Evolutionary conservation across 306 rosid genomes (phyloP), one percentile per base, ranked within the genome.

Genomic region (Lotus japonicus): DNA sequence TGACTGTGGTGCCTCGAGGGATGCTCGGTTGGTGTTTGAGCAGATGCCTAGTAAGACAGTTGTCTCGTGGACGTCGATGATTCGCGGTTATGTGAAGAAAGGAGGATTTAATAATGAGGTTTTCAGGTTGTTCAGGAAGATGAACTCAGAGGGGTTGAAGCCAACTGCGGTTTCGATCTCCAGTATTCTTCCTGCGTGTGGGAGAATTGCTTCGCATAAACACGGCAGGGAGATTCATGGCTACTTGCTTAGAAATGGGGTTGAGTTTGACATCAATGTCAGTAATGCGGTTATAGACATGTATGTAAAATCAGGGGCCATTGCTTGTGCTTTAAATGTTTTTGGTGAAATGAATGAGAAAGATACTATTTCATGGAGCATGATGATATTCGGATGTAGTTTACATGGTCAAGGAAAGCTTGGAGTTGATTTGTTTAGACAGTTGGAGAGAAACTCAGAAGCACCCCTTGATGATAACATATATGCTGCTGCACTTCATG

Each of bases 191-290:
- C 94, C 96, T 18, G 91, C 88, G 3, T 87, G 96, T 48, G 89
- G 86, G 58, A 87, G 94, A 77, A 77, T 85, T 9, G 58, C 88
- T 53, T 84, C 86, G 0, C 69, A 55, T 50, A 83, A 82, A 77
- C 94, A 76, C 15, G 96, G 94, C 31, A 83, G 73, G 68, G 91
- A 89, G 50, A 71, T 85, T 67, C 96, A 89, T 55, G 94, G 85
- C 5, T 85, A 75, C 76, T 63, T 87, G 80, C 81, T 89, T 65
- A 79, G 88, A 56, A 81, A 71, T 58, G 55, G 78, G 35, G 35
- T 80, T 11, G 56, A 36, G 17, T 64, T 76, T 74, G 87, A 87
- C 73, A 76, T 78, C 42, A 71, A 72, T n/a, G 84, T 87, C 48
- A 73, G 61, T 56, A 89, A 89, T 78, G 87, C 96, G 36, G 64